Evolutionary conservation across 2,329 filamentous ascomycete genomes (phyloP).

Genomic region (Cercospora citrullina): DNA sequence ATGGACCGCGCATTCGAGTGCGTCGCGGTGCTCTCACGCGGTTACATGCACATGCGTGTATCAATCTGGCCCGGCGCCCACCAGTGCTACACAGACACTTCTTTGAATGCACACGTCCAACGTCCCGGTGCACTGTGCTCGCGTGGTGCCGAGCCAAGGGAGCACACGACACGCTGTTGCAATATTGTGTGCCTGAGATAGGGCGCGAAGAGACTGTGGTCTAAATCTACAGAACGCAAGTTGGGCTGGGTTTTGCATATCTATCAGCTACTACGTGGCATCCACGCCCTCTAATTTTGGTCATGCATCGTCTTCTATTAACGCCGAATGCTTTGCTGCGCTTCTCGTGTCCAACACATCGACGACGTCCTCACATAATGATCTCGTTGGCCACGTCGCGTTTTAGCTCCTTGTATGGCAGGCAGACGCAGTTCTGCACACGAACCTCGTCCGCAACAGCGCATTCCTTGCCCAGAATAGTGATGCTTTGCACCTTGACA

Average conservation of each 20-base stretch:
- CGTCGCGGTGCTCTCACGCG: neutral
- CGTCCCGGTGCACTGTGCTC: neutral
- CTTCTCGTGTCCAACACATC: neutral
- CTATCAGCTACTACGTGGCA: neutral
- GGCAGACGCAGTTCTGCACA: conserved; percentile 95
- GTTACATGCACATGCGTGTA: neutral
- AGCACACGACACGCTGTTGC: neutral
- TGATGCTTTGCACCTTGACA: conserved; percentile 97
- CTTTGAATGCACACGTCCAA: neutral
- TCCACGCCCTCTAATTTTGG: neutral
- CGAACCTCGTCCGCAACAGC: conserved; percentile 88
- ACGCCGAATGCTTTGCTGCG: conserved; percentile 6
- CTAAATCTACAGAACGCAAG: neutral
- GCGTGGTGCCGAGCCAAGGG: neutral
- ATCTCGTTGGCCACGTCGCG: conserved; percentile 82
- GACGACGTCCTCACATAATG: conserved; percentile 69
- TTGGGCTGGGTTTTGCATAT: neutral
- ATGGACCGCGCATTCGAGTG: neutral
- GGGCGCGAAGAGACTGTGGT: neutral
- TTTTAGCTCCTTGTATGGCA: conserved; percentile 98
- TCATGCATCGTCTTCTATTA: neutral
- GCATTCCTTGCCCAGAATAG: conserved; percentile 95
- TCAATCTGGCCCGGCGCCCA: neutral
- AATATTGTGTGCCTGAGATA: neutral
- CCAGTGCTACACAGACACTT: neutral